Conservation (phyloP, 2,329 filamentous ascomycete species). For the Stemphylium vesicarium region DNA sequence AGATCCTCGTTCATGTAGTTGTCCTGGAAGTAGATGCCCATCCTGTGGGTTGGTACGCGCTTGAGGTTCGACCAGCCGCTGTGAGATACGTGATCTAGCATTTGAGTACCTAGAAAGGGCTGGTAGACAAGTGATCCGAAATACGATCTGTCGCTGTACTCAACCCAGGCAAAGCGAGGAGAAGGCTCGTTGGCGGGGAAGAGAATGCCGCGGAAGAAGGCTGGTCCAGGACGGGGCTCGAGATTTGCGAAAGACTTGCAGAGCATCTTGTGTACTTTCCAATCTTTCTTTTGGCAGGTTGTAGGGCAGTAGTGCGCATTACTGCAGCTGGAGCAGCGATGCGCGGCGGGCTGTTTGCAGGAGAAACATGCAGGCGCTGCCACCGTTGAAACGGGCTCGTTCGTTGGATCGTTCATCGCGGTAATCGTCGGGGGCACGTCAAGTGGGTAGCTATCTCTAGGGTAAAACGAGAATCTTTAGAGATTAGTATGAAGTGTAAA, state of each 20-base stretch:
- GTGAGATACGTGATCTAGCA: too few relatives aligned
- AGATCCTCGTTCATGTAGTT: not conserved
- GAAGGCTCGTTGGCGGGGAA: not conserved
- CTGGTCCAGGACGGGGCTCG: not conserved
- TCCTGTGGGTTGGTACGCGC: not conserved
- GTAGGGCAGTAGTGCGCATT: not conserved
- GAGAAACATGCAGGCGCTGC: not conserved
- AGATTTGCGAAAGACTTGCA: constrained; percentile 1
- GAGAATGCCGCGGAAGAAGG: not conserved
- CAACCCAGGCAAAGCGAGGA: not conserved
- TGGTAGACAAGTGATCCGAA: too few relatives aligned
- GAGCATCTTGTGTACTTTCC: not conserved
- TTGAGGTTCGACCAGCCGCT: too few relatives aligned
- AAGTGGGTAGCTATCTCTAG: too few relatives aligned
- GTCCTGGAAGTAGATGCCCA: not conserved
- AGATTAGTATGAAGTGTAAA: too few relatives aligned
- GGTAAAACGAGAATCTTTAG: too few relatives aligned
- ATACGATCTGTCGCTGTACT: not conserved
- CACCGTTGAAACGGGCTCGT: too few relatives aligned
- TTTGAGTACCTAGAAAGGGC: too few relatives aligned
- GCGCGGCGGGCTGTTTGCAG: not conserved
- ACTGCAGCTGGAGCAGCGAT: not conserved
- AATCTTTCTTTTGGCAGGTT: not conserved
- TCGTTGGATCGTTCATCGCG: too few relatives aligned
- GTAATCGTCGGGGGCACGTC: too few relatives aligned